These are phyloP conservation scores for Eutypa lata DNA, from an alignment of 2,329 filamentous ascomycete genomes.

Conservation along the genomic window DNA sequence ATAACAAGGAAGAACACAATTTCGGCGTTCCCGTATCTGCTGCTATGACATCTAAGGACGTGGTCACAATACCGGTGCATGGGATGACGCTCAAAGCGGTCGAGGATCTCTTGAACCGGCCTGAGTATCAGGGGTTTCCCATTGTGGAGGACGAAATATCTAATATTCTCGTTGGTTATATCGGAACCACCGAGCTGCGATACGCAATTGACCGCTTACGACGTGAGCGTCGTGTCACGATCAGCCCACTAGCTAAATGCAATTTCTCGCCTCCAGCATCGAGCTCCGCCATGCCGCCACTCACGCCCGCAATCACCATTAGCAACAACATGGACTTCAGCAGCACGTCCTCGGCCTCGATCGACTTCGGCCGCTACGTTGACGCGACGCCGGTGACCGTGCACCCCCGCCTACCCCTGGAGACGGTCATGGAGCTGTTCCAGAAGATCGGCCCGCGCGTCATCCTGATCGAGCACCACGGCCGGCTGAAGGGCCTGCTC, in stretches of 20 bases:
- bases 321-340: constrained; percentile 59
- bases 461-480: constrained; percentile 87
- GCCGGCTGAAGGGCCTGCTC: constrained; percentile 77
- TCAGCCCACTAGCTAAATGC: constrained; percentile 69
- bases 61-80: constrained; percentile 69
- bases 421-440: constrained; percentile 98
- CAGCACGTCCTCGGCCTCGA: constrained; percentile 50
- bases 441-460: constrained; percentile 95
- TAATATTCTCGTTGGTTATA: constrained; percentile 81
- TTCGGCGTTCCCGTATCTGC: constrained; percentile 92
- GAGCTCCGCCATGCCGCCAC: constrained; percentile 34
- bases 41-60: constrained; percentile 74
- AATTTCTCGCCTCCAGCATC: constrained; percentile 58
- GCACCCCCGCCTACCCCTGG: constrained; percentile 84
- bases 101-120: constrained; percentile 72
- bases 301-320: constrained; percentile 46
- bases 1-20: constrained; percentile 96
- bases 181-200: constrained; percentile 84
- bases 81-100: constrained; percentile 75
- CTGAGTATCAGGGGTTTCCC: constrained; percentile 88
- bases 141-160: constrained; percentile 72
- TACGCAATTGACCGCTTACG: constrained; percentile 85
- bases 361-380: constrained; percentile 85
- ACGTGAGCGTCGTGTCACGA: constrained; percentile 54
- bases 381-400: constrained; percentile 87